Evolutionary conservation across 441 rosid species (phyloP).

Genomic region (Populus hybrid): DNA sequence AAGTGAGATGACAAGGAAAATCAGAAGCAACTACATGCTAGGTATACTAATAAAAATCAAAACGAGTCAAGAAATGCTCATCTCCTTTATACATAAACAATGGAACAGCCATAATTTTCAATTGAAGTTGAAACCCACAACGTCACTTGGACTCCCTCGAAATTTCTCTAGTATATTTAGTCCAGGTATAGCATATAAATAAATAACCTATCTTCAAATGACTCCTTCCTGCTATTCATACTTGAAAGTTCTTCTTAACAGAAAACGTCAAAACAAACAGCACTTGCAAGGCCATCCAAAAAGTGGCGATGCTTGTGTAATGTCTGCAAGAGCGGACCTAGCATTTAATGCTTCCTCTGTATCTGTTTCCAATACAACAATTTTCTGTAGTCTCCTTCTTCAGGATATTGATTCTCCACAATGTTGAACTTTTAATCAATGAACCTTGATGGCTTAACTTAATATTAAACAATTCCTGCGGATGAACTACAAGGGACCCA

Average conservation of each 20-base stretch:
- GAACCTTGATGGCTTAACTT: background rate
- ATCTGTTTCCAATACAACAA: background rate
- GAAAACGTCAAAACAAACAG: background rate
- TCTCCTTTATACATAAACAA: background rate
- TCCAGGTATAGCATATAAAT: background rate
- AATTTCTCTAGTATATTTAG: background rate
- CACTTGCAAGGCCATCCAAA: background rate
- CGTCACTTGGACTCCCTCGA: background rate
- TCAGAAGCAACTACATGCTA: too few relatives aligned
- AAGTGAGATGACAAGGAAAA: too few relatives aligned
- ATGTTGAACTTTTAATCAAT: background rate
- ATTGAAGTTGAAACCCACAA: background rate
- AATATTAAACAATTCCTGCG: background rate
- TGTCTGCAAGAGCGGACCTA: background rate
- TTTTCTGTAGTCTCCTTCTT: background rate
- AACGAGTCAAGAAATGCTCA: background rate
- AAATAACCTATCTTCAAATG: background rate
- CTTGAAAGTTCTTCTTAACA: background rate
- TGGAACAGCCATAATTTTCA: background rate
- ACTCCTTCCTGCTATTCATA: background rate
- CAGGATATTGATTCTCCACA: background rate
- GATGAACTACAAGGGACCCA: background rate
- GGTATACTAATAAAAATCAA: background rate
- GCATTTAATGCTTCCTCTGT: background rate
- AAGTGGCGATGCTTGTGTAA: background rate